These are phyloP conservation scores for Hymenoscyphus scutula DNA, from an alignment of 2,329 filamentous ascomycete genomes.

Conservation along the genomic window DNA sequence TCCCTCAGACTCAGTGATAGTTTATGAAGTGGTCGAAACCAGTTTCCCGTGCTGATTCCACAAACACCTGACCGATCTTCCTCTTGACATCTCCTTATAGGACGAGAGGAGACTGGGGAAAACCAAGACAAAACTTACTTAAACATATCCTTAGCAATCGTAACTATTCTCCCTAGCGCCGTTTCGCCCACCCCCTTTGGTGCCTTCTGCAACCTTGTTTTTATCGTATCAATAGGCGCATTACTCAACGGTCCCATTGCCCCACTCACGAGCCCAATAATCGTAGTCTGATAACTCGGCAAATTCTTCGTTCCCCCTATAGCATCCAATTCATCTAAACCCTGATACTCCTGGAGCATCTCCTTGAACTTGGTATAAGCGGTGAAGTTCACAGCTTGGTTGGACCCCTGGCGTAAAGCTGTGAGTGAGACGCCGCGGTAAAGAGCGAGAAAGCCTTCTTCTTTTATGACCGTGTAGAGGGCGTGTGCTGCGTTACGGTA, in stretches of 20 bases:
- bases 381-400: conserved; percentile 98
- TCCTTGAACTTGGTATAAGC: conserved; percentile 94
- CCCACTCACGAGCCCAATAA: conserved; percentile 83
- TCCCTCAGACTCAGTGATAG: too few relatives aligned
- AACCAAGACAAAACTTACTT: conserved; percentile 48
- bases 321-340: conserved; percentile 38
- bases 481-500: conserved; percentile 90
- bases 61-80: not conserved
- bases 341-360: conserved; percentile 68
- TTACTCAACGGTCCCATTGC: conserved; percentile 96
- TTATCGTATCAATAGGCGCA: conserved; percentile 98
- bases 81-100: not conserved
- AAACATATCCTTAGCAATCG: conserved; percentile 82
- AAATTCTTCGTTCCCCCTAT: conserved; percentile 63
- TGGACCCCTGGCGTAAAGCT: conserved; percentile 85
- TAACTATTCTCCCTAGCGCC: conserved; percentile 73
- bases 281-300: conserved; percentile 83
- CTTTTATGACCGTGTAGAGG: conserved; percentile 82
- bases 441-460: conserved; percentile 83
- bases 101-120: not conserved
- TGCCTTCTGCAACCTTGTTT: conserved; percentile 90
- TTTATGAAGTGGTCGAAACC: too few relatives aligned
- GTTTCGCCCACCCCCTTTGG: conserved; percentile 78
- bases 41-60: not conserved
- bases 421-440: conserved; percentile 95